Evolutionary conservation across 495 filamentous ascomycete genomes (phyloP), one percentile per base, ranked within the genome.

Genomic region (Podospora anserina): DNA sequence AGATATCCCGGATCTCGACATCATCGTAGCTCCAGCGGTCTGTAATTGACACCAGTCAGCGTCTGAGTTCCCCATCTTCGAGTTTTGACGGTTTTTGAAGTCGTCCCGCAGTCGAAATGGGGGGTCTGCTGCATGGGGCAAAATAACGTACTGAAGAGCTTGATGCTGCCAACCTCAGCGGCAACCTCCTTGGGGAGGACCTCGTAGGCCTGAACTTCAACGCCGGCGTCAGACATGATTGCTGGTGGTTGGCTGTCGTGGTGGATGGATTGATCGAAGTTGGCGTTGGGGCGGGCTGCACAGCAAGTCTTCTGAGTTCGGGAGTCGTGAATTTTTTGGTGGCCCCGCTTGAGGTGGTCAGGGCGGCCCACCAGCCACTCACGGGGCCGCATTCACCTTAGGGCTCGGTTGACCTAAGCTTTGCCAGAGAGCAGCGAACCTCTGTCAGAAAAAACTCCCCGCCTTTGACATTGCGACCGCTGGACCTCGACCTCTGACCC

Each of bases 1-100:
- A 98, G 84, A 99, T 98, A 79, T 99, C 95, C 76, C 95, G 88
- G 81, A 98, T 95, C 87, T 99, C 95, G 76, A 99, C 96, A 89
- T 98, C 94, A 82, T 97, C 96, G 84, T 98, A 99, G 83, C 88
- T 93, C 87, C 83, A 84, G 71, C 71, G 75, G 76, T 77, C 77
- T 79, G 70, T 57, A 73, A 74, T 66, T 73, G 61, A 64, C 58
- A 58, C 23, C 58, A 69, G 74, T 82, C 70, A 80, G 79, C 65
- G 58, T 65, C 26, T 59, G 20, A 49, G 62, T 63, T 71, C 63
- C 63, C 28, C 26, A 16, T 53, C 0, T 34, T 67, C 61, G 61
- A 61, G 15, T 65, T 67, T 67, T 63, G 53, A 61, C 53, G 30
- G 54, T 58, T 19, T 0, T 58, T 20, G n/a, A 13, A 18, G 6